phyloP scores from a whole-genome alignment of 129 eudicot genomes.

The Kitagawia praeruptora region DNA sequence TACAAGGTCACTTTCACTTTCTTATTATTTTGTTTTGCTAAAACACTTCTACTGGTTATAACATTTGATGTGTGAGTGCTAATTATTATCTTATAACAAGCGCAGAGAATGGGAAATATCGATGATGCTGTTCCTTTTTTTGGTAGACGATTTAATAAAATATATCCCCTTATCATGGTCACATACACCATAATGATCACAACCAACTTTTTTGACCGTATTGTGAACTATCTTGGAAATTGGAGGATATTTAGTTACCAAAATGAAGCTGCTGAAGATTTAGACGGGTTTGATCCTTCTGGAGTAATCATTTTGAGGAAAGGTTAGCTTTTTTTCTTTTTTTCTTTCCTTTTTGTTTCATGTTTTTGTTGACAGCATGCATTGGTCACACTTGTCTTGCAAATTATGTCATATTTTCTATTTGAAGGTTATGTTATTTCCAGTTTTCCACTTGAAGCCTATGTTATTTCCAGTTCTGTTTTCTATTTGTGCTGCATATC shows the following conservation, averaged over 20 bases:
- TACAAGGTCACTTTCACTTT: not conserved
- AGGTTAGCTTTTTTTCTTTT: not conserved
- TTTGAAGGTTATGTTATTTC: not conserved
- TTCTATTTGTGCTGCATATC: not conserved
- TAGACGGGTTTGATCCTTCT: conserved; percentile 9
- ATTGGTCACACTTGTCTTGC: not conserved
- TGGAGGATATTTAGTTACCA: conserved; percentile 56
- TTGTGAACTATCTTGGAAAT: conserved; percentile 51
- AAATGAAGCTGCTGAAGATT: conserved; percentile 41
- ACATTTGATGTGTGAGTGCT: not conserved
- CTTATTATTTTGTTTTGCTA: not conserved
- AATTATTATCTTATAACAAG: not conserved
- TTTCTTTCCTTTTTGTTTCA: not conserved
- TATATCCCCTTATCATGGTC: conserved; percentile 79
- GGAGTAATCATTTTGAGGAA: conserved; percentile 6
- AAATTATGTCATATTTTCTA: not conserved
- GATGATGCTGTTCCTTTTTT: conserved; percentile 85
- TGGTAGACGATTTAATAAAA: conserved; percentile 60
- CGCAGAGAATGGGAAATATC: conserved; percentile 84
- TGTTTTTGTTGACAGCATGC: not conserved
- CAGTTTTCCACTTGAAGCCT: not conserved
- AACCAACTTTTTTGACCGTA: conserved; percentile 51
- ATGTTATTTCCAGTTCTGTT: too few relatives aligned
- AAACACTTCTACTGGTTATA: not conserved
- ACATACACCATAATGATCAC: conserved; percentile 63